Base-by-base conservation (phyloP, 257 asterid species). In the Primulina eburnea region DNA sequence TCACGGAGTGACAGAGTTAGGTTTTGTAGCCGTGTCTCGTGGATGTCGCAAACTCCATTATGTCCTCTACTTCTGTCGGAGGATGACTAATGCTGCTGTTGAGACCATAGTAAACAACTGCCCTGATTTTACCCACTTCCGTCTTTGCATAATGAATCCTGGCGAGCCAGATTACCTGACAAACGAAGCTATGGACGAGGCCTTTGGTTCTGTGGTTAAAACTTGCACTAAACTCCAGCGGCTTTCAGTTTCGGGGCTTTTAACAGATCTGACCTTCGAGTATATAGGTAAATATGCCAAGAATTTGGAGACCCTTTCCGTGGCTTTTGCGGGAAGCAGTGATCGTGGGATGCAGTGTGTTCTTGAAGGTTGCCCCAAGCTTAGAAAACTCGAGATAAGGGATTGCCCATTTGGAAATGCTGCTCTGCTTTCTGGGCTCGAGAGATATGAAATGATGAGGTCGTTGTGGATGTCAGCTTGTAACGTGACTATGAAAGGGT, bases 71-170 rank as follows among this genome's bases (percentile, higher is more conserved):
- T 91, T 89, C 59, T 91, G 97, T 71, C 79, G 87, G 80, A 83
- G 86, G 77, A 91, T 91, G 97, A 89, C 97, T 8, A 91, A 91
- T 59, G 95, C 92, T 62, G 97, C 97, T 11, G 95, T 91, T n/a
- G 77, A 84, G 6, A 80, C 88, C 26, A 70, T 89, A 38, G 97
- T 75, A 32, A 83, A 71, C 58, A 91, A 89, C 68, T 91, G 97
- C 79, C 96, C 97, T 0, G 71, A 82, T 79, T 91, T 91, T 37
- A 91, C 97, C 69, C 97, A 91, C 82, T 91, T 91, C 50, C 96
- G 97, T 58, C 96, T 91, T 35, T 91, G 97, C 90, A 91, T 91
- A 47, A 87, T 89, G 96, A 87, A 72, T 50, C 96, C 95, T 0
- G 60, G 77, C 69, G 78, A 83, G 76, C 91, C 95, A 2, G 97